Evolutionary conservation across 2,329 filamentous ascomycete species (phyloP).

Genomic region (Fonsecaea multimorphosa): DNA sequence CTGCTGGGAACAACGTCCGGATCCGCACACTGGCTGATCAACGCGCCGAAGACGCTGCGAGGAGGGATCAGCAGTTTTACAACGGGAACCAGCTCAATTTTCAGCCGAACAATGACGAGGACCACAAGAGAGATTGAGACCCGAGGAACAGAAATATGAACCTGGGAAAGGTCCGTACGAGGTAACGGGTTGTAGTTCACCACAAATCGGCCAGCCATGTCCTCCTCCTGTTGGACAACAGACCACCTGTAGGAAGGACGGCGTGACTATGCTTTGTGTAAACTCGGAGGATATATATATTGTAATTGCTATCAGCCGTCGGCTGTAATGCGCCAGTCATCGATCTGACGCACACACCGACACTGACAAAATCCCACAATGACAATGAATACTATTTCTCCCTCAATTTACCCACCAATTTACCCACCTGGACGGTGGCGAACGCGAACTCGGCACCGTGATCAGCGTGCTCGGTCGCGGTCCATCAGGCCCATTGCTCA

Average conservation of each 20-base stretch:
- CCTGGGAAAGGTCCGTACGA: not conserved
- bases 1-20: constrained; percentile 43
- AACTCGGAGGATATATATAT: too few species aligned
- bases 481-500: not conserved
- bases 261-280: not conserved
- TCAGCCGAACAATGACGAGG: constrained; percentile 67
- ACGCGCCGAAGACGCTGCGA: constrained; percentile 49
- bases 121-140: constrained; percentile 50
- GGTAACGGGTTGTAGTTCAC: not conserved
- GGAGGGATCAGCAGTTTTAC: constrained; percentile 72
- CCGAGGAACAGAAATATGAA: not conserved
- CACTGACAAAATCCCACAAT: too few species aligned
- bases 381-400: too few species aligned
- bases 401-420: too few species aligned
- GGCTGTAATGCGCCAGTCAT: too few species aligned
- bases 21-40: constrained; percentile 62
- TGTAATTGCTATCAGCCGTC: too few species aligned
- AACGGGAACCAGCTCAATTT: constrained; percentile 88
- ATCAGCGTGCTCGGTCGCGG: not conserved
- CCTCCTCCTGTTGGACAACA: not conserved
- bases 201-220: not conserved
- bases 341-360: too few species aligned
- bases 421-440: too few species aligned
- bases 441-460: not conserved
- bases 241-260: not conserved